Evolutionary conservation across 306 rosid species (phyloP), one percentile per base, ranked within the genome.

Genomic region (Rubus idaeus): DNA sequence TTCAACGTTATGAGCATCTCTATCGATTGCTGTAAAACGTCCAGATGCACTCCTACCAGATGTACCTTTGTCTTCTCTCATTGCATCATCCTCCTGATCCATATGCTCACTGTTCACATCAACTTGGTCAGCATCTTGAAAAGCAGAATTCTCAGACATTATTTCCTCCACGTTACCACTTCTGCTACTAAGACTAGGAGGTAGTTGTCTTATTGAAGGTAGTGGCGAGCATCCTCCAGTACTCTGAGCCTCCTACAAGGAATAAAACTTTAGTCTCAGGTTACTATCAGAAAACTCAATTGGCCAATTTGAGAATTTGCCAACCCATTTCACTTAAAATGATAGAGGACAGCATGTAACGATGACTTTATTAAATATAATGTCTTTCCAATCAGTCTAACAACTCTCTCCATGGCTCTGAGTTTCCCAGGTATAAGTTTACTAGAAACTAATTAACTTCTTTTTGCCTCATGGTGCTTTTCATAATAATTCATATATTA

Each of bases 1-100:
- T 83, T 94, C 98, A 81, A 90, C 88, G 78, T 85, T 90, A 79
- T 81, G 96, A 76, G 77, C 81, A 79, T 91, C 96, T 87, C 82
- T 86, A 9, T 86, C 86, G 1, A 73, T 64, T 68, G 82, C 87
- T 79, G 81, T 79, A 58, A 87, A 80, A 78, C 88, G 86, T 70
- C 82, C 87, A 58, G 87, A 86, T 70, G 64, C 85, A 50, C 61
- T 76, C 84, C 83, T 84, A 61, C 77, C 80, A 73, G 85, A 79
- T 60, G 80, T 70, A 64, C 85, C 88, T 86, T 86, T 91, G 70
- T 81, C 86, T 55, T 84, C 94, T 79, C 40, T 84, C 71, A 75
- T 71, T 73, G 55, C 56, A 71, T 73, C 87, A 80, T 82, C 90
- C 53, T 79, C 86, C 71, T 76, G 90, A 78, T 83, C 83, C 56